Evolutionary conservation across 1,284 basidiomycete species (phyloP).

Genomic region (Farysia itapuensis): DNA sequence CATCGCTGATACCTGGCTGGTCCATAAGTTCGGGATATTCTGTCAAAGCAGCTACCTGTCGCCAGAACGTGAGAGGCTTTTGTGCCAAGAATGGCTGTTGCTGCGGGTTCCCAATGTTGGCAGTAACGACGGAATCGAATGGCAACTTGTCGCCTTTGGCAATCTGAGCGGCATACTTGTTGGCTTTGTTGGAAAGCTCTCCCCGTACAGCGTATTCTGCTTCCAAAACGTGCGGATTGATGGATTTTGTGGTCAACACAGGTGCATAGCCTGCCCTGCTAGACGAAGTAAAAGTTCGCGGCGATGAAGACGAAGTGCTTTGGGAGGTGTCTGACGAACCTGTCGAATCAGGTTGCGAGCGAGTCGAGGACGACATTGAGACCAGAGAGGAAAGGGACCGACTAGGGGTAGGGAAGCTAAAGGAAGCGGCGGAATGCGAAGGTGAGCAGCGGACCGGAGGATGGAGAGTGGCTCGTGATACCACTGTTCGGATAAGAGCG

Average conservation of each 20-base stretch:
- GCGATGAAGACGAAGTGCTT: conserved; percentile 11
- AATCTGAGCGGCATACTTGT: conserved; percentile 66
- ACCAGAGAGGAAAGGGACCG: conserved; percentile 1
- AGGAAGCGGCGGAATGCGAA: too few species aligned
- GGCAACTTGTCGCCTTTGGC: conserved; percentile 67
- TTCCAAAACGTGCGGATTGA: conserved; percentile 79
- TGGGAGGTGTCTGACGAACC: conserved; percentile 29
- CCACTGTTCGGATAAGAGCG: too few species aligned
- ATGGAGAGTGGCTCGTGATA: too few species aligned
- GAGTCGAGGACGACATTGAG: conserved; percentile 20
- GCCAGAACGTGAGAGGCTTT: conserved; percentile 84
- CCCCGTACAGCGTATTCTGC: conserved; percentile 97
- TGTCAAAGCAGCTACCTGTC: conserved; percentile 87
- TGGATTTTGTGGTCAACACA: conserved; percentile 53
- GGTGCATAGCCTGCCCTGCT: conserved; percentile 61
- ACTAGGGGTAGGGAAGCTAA: too few species aligned
- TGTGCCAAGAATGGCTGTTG: conserved; percentile 86
- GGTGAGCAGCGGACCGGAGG: too few species aligned
- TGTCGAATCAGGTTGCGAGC: conserved; percentile 11
- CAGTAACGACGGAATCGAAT: conserved; percentile 85
- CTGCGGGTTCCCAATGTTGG: conserved; percentile 98
- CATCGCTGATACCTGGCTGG: conserved; percentile 67
- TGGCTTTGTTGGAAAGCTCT: conserved; percentile 88
- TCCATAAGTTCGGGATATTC: conserved; percentile 87
- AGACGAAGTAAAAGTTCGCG: conserved; percentile 22